Evolutionary conservation across 768 basidiomycete species (phyloP).

Genomic region (Leccinum pellstonianum): DNA sequence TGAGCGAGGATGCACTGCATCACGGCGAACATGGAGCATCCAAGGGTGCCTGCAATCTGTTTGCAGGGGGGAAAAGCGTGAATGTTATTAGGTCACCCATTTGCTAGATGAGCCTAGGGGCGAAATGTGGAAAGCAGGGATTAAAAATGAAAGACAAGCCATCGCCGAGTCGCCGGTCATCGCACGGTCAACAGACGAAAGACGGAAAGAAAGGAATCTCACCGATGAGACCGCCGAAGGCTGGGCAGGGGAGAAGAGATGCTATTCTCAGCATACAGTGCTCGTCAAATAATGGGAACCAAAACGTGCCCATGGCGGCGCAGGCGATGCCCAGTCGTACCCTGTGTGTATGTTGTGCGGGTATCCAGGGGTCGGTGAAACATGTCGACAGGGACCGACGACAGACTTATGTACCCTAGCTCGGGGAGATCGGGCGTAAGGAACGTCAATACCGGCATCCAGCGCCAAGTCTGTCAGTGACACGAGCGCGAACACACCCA

Average conservation of each 20-base stretch:
- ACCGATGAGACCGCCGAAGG: not conserved
- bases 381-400: not conserved
- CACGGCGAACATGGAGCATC: slow-evolving; percentile 23
- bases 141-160: not conserved
- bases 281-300: not conserved
- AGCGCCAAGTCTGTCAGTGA: slow-evolving; percentile 34
- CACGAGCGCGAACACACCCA: not conserved
- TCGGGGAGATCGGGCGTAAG: slow-evolving; percentile 49
- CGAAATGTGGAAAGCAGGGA: not conserved
- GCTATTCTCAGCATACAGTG: not conserved
- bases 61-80: not conserved
- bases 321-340: slow-evolving; percentile 52
- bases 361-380: not conserved
- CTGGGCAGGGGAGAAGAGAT: not conserved
- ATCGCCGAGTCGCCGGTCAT: no score
- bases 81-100: slow-evolving; percentile 14
- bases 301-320: slow-evolving; percentile 40
- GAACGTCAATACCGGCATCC: slow-evolving; percentile 44
- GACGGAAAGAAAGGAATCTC: not conserved
- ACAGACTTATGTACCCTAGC: slow-evolving; percentile 39
- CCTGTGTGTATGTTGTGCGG: slow-evolving; percentile 8
- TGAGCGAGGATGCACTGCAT: slow-evolving; percentile 25
- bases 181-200: no score
- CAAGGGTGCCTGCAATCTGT: slow-evolving; percentile 23
- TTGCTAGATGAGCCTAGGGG: not conserved